phyloP scores from a whole-genome alignment of 257 asterid genomes.

The Scutellaria barbata region DNA sequence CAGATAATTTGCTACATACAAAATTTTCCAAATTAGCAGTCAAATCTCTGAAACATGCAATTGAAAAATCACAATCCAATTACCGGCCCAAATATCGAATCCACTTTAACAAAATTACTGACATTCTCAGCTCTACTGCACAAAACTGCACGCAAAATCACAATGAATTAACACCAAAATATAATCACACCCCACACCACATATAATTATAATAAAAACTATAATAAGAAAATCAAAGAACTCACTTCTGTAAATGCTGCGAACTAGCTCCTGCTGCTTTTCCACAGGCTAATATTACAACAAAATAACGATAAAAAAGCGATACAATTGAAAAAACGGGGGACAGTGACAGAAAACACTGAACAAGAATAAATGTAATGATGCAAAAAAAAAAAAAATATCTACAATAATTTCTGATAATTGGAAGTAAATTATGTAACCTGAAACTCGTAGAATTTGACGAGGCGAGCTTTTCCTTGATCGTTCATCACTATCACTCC shows the following conservation, averaged over 20 bases:
- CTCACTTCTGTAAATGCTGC: constrained; percentile 77
- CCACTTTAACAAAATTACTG: constrained; percentile 84
- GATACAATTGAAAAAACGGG: not conserved
- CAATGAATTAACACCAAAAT: constrained; percentile 3
- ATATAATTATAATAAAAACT: not conserved
- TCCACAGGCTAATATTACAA: constrained; percentile 66
- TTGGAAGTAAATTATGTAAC: constrained; percentile 35
- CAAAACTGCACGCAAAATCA: constrained; percentile 58
- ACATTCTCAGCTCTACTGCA: constrained; percentile 83
- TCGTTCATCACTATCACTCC: constrained; percentile 92
- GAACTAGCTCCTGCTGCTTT: constrained; percentile 92
- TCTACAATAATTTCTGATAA: not conserved
- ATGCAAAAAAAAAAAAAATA: not conserved
- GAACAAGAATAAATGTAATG: constrained; percentile 18
- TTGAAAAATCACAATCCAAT: constrained; percentile 21
- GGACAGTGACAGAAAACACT: not conserved
- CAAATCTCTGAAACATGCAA: constrained; percentile 19
- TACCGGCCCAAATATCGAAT: constrained; percentile 82
- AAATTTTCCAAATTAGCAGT: not conserved
- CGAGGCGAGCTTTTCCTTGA: constrained; percentile 93
- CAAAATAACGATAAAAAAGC: constrained; percentile 36
- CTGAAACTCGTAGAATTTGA: constrained; percentile 84
- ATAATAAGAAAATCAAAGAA: constrained; percentile 12
- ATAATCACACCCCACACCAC: constrained; percentile 5
- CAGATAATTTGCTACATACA: no score